These are phyloP conservation scores for Rubus idaeus DNA, from an alignment of 306 rosid species.

Conservation along the genomic window DNA sequence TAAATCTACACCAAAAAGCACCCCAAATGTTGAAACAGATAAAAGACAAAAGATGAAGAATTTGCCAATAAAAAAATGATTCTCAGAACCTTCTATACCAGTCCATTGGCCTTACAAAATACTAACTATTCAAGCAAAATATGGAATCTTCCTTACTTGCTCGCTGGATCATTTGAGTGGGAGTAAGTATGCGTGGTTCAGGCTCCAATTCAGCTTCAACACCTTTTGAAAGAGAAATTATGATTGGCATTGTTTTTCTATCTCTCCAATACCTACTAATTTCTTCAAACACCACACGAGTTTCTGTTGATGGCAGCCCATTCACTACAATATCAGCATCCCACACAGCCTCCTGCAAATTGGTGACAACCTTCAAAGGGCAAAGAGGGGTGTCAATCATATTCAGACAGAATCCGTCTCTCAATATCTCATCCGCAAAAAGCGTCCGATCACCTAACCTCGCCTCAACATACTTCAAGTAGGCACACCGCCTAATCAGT, in stretches of 20 bases:
- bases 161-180: constrained; percentile 80
- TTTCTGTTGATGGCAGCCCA: constrained; percentile 91
- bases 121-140: constrained; percentile 8
- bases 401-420: constrained; percentile 92
- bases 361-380: constrained; percentile 92
- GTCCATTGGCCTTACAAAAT: background rate
- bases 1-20: background rate
- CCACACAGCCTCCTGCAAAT: constrained; percentile 98
- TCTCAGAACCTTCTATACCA: constrained; percentile 3
- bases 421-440: constrained; percentile 85
- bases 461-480: constrained; percentile 88
- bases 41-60: background rate
- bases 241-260: constrained; percentile 72
- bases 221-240: constrained; percentile 89
- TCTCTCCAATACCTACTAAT: constrained; percentile 88
- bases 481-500: constrained; percentile 86
- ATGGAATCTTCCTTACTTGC: constrained; percentile 60
- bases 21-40: background rate
- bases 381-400: constrained; percentile 94
- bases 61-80: too few species aligned
- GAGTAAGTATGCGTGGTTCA: constrained; percentile 81
- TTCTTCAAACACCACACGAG: constrained; percentile 69
- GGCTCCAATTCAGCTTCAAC: constrained; percentile 84
- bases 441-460: constrained; percentile 82
- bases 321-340: constrained; percentile 92